Evolutionary conservation across 345 rosid genomes (phyloP), one percentile per base, ranked within the genome.

Genomic region (Camelina neglecta): DNA sequence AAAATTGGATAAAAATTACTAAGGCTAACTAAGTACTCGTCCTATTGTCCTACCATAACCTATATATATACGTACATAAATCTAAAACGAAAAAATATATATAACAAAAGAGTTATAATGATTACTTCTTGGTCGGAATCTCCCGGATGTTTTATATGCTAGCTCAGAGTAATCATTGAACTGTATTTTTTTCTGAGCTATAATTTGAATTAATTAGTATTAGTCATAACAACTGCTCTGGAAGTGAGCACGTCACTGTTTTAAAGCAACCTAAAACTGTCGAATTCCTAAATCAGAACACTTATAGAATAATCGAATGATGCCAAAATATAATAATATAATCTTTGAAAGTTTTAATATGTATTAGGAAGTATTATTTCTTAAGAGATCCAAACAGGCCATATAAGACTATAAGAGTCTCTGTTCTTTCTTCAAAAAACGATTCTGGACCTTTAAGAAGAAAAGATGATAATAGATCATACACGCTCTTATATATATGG

Each of bases 111-210:
- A 31, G 35, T 66, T 58, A 38, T 36, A 20, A 15, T 67, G 50
- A 67, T 23, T 67, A 54, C 51, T 54, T 54, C 51, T 24, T 38
- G 41, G 50, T 47, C 39, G 62, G 51, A 54, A 39, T 67, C 72
- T 10, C 56, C 29, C 29, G 33, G 69, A 47, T 65, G 56, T 47
- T 64, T 64, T 64, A 47, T 26, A 48, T 67, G 61, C 7, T 67
- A 15, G 61, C 72, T 67, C 38, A 23, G 50, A 31, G 53, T 67
- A 53, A 67, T 67, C 61, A 68, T 41, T 6, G 21, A 38, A 6
- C 29, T 67, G 45, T 49, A 7, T 7, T 39, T 8, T 8, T 42
- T 44, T 15, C 35, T 42, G 10, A 49, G 15, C 20, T 23, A 63
- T 21, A 11, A 38, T 18, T 33, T 33, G 10, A 48, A 33, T 29